Evolutionary conservation across 305 asterid species (phyloP), one percentile per base, ranked within the genome.

Genomic region (Fraxinus ornus): DNA sequence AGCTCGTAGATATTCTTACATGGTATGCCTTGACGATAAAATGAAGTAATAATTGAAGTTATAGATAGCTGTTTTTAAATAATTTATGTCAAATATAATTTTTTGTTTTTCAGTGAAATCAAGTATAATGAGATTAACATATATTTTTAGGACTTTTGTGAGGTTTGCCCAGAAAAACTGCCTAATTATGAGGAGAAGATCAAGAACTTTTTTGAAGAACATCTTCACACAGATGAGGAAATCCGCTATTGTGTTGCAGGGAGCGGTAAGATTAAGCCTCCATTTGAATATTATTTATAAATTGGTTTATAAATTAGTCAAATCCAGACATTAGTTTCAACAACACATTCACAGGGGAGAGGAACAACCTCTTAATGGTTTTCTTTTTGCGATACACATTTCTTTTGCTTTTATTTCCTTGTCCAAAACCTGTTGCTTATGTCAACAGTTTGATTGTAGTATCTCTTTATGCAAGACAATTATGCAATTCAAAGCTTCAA

Each of bases 141-240:
- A 72, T 7, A 44, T 68, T 55, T 84, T 64, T 88, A 94, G 98
- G 98, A 94, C 89, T 92, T 94, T 39, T 89, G 94, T 74, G 98
- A 93, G 80, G 94, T 94, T 88, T 92, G 94, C 91, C 97, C 97
- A 0, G 97, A 94, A 57, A 93, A 93, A 85, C 84, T 94, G 75
- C 95, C 97, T 1, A 92, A 94, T 32, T 93, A 94, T 82, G 97
- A 92, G 79, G 91, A 88, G 83, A 86, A 88, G 82, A 93, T 94
- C 79, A 93, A 92, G 89, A 93, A 41, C 85, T 94, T 94, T 77
- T 94, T 60, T 28, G 97, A 94, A 83, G 97, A 94, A 76, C 97
- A 93, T 85, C 95, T 93, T 80, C 97, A 93, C 92, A 94, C 97
- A 1, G 97, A 94, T 79, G 98, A 94, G 89, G 98, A 94, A 87